These are phyloP conservation scores for Gossypium davidsonii DNA, from an alignment of 441 rosid genomes.

Conservation along the genomic window DNA sequence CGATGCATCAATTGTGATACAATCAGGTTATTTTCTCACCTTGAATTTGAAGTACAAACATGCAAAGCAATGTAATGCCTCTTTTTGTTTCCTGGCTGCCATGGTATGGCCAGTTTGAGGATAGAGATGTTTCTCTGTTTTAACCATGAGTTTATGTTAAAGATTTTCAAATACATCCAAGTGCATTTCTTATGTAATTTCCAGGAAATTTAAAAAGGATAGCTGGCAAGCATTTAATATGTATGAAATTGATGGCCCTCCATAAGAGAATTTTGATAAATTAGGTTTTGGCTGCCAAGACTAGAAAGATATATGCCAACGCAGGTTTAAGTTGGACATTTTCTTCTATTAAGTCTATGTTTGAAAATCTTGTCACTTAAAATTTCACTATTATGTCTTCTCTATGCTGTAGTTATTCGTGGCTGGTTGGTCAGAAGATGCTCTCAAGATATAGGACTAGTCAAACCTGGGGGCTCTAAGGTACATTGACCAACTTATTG, in stretches of 20 bases:
- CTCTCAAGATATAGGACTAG: conserved; percentile 61
- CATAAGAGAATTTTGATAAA: not conserved
- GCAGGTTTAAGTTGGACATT: not conserved
- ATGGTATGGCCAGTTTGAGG: not conserved
- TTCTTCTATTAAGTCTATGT: not conserved
- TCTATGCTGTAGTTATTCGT: conserved; percentile 59
- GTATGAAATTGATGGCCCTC: not conserved
- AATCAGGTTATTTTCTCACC: conserved; percentile 32
- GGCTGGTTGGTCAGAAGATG: conserved; percentile 96
- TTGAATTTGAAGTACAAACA: not conserved
- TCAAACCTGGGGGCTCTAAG: conserved; percentile 48
- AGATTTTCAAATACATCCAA: not conserved
- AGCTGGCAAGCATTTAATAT: not conserved
- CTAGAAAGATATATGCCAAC: not conserved
- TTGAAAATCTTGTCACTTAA: not conserved
- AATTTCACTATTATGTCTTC: not conserved
- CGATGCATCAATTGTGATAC: conserved; percentile 59
- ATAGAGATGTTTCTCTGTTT: not conserved
- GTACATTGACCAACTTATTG: conserved; percentile 27
- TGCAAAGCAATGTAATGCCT: not conserved
- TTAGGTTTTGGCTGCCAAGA: not conserved
- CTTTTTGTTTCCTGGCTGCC: conserved; percentile 10
- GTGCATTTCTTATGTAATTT: not conserved
- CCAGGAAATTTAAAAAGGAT: not conserved
- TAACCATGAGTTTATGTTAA: not conserved